phyloP scores from a whole-genome alignment of 2,329 filamentous ascomycete genomes.

The Ophiocordyceps camponoti-leonardi region DNA sequence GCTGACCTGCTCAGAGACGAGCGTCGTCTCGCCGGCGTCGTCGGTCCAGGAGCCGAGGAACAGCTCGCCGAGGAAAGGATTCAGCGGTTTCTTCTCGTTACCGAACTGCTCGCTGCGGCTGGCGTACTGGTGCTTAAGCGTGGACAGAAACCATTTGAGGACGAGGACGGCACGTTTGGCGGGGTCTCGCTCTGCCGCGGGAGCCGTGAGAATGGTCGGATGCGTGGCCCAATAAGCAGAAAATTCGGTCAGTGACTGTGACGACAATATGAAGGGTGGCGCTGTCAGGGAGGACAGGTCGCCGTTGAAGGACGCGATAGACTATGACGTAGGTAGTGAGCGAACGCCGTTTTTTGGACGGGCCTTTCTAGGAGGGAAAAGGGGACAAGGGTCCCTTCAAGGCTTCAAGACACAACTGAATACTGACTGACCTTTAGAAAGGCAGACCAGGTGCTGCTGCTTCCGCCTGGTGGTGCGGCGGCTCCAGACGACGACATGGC shows the following conservation, averaged over 20 bases:
- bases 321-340: constrained; percentile 20
- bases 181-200: constrained; percentile 61
- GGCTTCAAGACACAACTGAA: too few species aligned
- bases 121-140: constrained; percentile 72
- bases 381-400: not conserved
- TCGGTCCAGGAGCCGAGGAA: constrained; percentile 88
- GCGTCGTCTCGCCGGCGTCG: constrained; percentile 59
- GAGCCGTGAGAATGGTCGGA: constrained; percentile 62
- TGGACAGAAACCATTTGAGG: constrained; percentile 92
- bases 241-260: constrained; percentile 64
- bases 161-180: constrained; percentile 72
- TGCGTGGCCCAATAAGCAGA: constrained; percentile 73
- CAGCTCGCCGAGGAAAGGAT: constrained; percentile 88
- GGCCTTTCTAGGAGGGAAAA: not conserved
- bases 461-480: constrained; percentile 14
- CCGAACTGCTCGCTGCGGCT: constrained; percentile 61
- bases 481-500: constrained; percentile 13
- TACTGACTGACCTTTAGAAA: constrained; percentile 30
- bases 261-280: constrained; percentile 67
- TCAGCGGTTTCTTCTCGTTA: constrained; percentile 94
- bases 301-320: constrained; percentile 67
- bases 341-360: not conserved
- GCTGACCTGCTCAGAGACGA: constrained; percentile 87
- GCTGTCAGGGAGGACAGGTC: constrained; percentile 68
- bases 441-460: constrained; percentile 28